These are phyloP conservation scores for Alternaria rosae DNA, from an alignment of 2,329 filamentous ascomycete species.

Conservation along the genomic window DNA sequence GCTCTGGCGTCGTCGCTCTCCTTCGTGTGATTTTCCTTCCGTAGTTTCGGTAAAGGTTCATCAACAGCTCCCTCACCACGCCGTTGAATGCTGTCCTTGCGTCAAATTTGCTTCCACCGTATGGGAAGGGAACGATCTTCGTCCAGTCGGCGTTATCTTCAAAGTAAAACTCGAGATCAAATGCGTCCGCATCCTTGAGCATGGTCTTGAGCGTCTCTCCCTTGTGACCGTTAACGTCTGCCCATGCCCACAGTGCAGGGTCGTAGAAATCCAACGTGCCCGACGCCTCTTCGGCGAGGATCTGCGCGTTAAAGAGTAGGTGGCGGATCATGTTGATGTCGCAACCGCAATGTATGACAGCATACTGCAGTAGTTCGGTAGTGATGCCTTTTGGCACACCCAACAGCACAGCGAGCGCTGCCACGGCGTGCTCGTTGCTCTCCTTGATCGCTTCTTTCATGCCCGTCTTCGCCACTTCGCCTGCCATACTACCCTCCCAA, in stretches of 20 bases:
- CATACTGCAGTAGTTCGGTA: slow-evolving; percentile 38
- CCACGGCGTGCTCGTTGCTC: slow-evolving; percentile 40
- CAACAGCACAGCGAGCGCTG: slow-evolving; percentile 43
- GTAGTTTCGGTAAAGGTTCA: slow-evolving; percentile 42
- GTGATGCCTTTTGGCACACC: slow-evolving; percentile 40
- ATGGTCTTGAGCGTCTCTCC: slow-evolving; percentile 41
- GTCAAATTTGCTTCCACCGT: slow-evolving; percentile 45
- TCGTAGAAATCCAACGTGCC: slow-evolving; percentile 44
- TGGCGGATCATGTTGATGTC: slow-evolving; percentile 40
- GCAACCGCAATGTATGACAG: slow-evolving; percentile 41
- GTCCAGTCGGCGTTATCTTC: slow-evolving; percentile 37
- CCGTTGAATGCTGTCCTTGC: slow-evolving; percentile 32
- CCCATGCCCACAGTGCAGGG: slow-evolving; percentile 44
- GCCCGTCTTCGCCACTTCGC: slow-evolving; percentile 44
- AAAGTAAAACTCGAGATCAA: slow-evolving; percentile 45
- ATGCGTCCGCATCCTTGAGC: slow-evolving; percentile 40
- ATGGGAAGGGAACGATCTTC: slow-evolving; percentile 44
- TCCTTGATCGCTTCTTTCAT: slow-evolving; percentile 39
- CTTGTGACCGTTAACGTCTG: slow-evolving; percentile 36
- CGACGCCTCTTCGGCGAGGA: slow-evolving; percentile 26
- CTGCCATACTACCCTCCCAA: slow-evolving; percentile 43
- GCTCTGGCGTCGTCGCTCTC: slow-evolving; percentile 5
- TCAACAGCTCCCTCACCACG: slow-evolving; percentile 38
- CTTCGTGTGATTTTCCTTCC: slow-evolving; percentile 42
- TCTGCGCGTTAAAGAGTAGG: slow-evolving; percentile 46